Percentiles rank a stretch among this genome's conserved stretches.
Evolutionary conservation across 176 grass and related monocot genomes (phyloP).

Genomic region (Microstegium vimineum): DNA sequence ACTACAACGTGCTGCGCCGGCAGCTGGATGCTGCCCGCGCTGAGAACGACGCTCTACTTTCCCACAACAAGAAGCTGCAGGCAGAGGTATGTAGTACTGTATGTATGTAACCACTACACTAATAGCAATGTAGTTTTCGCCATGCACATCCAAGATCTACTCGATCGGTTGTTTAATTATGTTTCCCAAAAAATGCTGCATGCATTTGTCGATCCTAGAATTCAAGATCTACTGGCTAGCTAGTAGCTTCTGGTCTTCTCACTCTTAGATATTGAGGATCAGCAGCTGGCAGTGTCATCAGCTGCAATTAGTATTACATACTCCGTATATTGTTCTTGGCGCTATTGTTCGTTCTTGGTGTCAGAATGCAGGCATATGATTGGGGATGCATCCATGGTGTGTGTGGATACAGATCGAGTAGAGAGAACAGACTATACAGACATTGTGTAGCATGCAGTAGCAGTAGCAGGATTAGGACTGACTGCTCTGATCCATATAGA

Average conservation of each 20-base stretch:
- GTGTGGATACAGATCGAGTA: too few relatives aligned
- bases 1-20: slow-evolving; percentile 40
- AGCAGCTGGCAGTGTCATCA: neutral
- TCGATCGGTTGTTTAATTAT: too few relatives aligned
- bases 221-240: neutral
- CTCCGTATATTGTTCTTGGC: neutral
- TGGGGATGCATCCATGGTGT: neutral
- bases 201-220: neutral
- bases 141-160: neutral
- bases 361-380: neutral
- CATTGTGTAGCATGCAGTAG: neutral
- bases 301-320: neutral
- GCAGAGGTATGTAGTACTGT: slow-evolving; percentile 36
- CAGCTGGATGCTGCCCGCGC: slow-evolving; percentile 41
- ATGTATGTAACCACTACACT: too few relatives aligned
- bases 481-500: neutral
- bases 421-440: too few relatives aligned
- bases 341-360: slow-evolving; percentile 1
- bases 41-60: slow-evolving; percentile 45
- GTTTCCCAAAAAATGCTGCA: neutral
- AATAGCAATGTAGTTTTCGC: too few relatives aligned
- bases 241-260: neutral
- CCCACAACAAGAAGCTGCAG: slow-evolving; percentile 47
- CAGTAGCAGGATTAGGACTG: too few relatives aligned
- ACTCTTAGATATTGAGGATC: slow-evolving; percentile 7